phyloP scores from a whole-genome alignment of 257 asterid genomes.

The Solanum pimpinellifolium region DNA sequence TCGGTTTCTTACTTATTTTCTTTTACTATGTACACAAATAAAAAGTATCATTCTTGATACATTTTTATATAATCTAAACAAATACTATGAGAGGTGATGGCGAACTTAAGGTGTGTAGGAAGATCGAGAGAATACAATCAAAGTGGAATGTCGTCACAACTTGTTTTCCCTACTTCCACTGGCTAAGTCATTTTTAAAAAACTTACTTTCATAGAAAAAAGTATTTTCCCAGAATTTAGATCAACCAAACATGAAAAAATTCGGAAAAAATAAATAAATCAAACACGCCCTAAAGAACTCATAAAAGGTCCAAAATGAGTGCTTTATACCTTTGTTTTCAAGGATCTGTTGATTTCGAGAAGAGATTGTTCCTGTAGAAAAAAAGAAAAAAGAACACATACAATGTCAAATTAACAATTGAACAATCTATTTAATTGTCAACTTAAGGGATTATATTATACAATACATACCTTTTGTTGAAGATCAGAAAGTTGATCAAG shows the following conservation, averaged over 20 bases:
- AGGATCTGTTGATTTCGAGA: not conserved
- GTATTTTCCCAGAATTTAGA: not conserved
- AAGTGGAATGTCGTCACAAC: not conserved
- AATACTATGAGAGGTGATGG: not conserved
- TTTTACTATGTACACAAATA: not conserved
- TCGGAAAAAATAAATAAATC: no score
- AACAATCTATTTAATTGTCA: not conserved
- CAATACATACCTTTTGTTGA: conserved; percentile 46
- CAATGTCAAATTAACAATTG: not conserved
- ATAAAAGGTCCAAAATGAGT: not conserved
- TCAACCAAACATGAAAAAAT: not conserved
- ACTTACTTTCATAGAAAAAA: not conserved
- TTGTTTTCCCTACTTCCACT: no score
- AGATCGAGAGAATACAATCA: not conserved
- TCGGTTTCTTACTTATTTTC: not conserved
- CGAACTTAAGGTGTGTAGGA: not conserved
- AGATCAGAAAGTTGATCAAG: conserved; percentile 85
- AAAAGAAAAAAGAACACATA: not conserved
- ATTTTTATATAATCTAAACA: not conserved
- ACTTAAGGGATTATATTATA: not conserved
- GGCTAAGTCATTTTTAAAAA: no score
- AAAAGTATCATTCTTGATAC: not conserved
- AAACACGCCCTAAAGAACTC: no score
- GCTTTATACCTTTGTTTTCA: not conserved
- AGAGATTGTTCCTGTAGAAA: conserved; percentile 48